Evolutionary conservation across 805 yeast species (phyloP).

Genomic region (Pichia exigua): DNA sequence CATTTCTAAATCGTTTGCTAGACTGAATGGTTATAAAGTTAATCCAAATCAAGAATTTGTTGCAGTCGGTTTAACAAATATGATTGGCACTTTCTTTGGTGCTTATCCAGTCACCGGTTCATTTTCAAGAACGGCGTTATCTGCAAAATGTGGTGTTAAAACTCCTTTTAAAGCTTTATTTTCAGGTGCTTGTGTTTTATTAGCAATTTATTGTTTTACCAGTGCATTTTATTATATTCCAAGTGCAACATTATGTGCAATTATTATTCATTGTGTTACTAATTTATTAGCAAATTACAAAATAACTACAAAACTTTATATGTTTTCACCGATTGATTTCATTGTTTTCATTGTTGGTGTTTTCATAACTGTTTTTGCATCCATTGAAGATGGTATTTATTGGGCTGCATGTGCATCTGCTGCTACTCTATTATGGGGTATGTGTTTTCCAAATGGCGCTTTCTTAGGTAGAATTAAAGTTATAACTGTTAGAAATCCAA

Average conservation of each 20-base stretch:
- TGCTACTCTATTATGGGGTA: slow-evolving; percentile 63
- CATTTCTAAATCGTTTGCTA: slow-evolving; percentile 85
- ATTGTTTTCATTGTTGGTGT: slow-evolving; percentile 66
- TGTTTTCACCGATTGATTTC: slow-evolving; percentile 64
- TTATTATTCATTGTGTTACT: slow-evolving; percentile 90
- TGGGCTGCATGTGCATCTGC: slow-evolving; percentile 84
- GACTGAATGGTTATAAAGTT: slow-evolving; percentile 83
- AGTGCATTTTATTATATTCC: slow-evolving; percentile 82
- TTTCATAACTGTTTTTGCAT: slow-evolving; percentile 62
- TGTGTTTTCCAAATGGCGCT: slow-evolving; percentile 74
- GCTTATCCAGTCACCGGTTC: slow-evolving; percentile 97
- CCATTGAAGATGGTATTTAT: slow-evolving; percentile 83
- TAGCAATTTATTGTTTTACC: slow-evolving; percentile 80
- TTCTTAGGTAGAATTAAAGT: slow-evolving; percentile 73
- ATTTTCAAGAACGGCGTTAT: slow-evolving; percentile 85
- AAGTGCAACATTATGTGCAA: slow-evolving; percentile 75
- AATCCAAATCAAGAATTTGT: slow-evolving; percentile 88
- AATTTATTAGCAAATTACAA: slow-evolving; percentile 70
- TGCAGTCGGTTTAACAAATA: slow-evolving; percentile 87
- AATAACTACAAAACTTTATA: slow-evolving; percentile 63
- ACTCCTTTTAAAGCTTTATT: slow-evolving; percentile 92
- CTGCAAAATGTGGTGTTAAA: slow-evolving; percentile 89
- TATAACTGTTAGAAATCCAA: slow-evolving; percentile 64
- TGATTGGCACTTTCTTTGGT: slow-evolving; percentile 82
- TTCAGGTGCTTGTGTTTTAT: slow-evolving; percentile 79